Conservation (phyloP, 352 stramenopile genomes). For the Phytophthora meadii region DNA sequence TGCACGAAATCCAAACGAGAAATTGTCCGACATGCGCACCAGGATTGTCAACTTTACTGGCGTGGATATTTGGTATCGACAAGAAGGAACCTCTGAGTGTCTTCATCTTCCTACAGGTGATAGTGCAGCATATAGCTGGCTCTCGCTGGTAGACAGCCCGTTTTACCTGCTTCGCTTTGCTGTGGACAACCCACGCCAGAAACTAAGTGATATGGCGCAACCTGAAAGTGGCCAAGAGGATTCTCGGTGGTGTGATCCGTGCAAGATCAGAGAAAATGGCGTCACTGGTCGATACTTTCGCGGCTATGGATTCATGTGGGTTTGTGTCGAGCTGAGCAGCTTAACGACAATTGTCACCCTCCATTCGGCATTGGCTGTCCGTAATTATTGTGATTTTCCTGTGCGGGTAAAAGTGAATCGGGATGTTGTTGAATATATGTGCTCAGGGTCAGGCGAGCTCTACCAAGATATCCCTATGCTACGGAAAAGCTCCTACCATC, state of each 20-base stretch:
- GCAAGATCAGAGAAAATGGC: slow-evolving; percentile 62
- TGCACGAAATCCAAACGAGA: slow-evolving; percentile 21
- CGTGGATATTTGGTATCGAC: slow-evolving; percentile 64
- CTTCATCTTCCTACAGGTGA: slow-evolving; percentile 43
- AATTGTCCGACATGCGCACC: slow-evolving; percentile 69
- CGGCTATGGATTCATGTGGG: slow-evolving; percentile 68
- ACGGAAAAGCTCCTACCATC: slow-evolving; percentile 3
- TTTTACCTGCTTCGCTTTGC: slow-evolving; percentile 70
- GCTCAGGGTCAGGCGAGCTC: slow-evolving; percentile 9
- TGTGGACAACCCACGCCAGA: slow-evolving; percentile 33
- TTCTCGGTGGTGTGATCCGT: slow-evolving; percentile 67
- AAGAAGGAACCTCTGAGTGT: slow-evolving; percentile 67
- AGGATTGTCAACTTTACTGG: slow-evolving; percentile 54
- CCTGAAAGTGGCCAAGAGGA: slow-evolving; percentile 16
- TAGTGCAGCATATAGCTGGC: slow-evolving; percentile 72
- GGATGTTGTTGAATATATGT: slow-evolving; percentile 11
- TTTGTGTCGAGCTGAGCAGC: slow-evolving; percentile 63
- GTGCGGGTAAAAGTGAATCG: slow-evolving; percentile 49
- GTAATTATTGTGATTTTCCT: slow-evolving; percentile 52
- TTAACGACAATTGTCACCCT: slow-evolving; percentile 69
- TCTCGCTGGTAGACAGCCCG: slow-evolving; percentile 50
- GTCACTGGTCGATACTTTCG: slow-evolving; percentile 67
- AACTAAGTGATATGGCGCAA: slow-evolving; percentile 5
- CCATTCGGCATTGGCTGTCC: slow-evolving; percentile 49
- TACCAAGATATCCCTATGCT: slow-evolving; percentile 14